Percentiles rank a stretch among this genome's conserved stretches.
phyloP scores from a whole-genome alignment of 2,329 filamentous ascomycete species.

The Alternaria viburni region DNA sequence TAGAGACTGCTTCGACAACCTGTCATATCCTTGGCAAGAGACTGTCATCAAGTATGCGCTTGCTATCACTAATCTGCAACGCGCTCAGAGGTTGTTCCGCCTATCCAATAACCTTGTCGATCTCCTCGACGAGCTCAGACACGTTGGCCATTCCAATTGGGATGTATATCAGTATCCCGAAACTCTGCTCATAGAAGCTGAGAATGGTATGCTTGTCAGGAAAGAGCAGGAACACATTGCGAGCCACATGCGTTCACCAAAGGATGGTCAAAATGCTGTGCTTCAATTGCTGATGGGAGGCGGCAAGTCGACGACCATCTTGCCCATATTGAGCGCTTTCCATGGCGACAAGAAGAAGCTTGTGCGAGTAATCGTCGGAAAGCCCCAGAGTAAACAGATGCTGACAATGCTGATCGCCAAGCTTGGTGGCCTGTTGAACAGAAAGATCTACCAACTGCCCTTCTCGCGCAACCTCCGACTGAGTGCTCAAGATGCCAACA shows the following conservation, averaged over 20 bases:
- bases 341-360: conserved; percentile 60
- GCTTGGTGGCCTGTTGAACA: conserved; percentile 62
- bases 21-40: conserved; percentile 31
- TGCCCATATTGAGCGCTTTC: conserved; percentile 40
- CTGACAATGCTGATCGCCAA: conserved; percentile 61
- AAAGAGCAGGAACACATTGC: conserved; percentile 66
- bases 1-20: conserved; percentile 13
- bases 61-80: conserved; percentile 37
- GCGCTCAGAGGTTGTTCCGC: conserved; percentile 32
- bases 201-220: conserved; percentile 67
- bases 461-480: conserved; percentile 62
- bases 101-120: conserved; percentile 22
- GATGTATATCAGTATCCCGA: conserved; percentile 61
- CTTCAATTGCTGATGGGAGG: conserved; percentile 47
- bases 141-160: conserved; percentile 65
- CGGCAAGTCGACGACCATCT: conserved; percentile 42
- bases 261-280: conserved; percentile 29
- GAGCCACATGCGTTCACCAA: conserved; percentile 57
- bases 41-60: conserved; percentile 33
- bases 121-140: conserved; percentile 49
- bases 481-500: conserved; percentile 26
- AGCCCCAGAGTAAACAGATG: conserved; percentile 68
- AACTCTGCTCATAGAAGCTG: conserved; percentile 68
- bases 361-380: conserved; percentile 66
- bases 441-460: conserved; percentile 63